phyloP scores from a whole-genome alignment of 768 basidiomycete species.

The Tephrocybe sp. region DNA sequence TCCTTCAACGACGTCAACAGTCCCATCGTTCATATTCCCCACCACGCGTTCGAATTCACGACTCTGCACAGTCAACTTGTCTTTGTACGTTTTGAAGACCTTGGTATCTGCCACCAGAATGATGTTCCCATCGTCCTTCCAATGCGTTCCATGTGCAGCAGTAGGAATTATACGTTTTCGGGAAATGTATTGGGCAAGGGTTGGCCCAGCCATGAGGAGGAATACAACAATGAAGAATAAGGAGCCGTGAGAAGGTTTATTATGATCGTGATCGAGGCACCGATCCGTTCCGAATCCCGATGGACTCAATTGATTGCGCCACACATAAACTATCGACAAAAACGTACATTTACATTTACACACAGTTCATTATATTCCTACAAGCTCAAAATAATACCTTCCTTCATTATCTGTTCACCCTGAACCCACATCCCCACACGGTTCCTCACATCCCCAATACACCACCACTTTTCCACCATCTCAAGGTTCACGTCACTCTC shows the following conservation, averaged over 20 bases:
- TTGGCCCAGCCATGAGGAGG: neutral
- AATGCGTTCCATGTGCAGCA: conserved; percentile 10
- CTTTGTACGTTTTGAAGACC: conserved; percentile 15
- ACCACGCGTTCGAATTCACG: conserved; percentile 3
- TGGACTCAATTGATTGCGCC: no score
- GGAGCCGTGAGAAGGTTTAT: no score
- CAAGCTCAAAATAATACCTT: no score
- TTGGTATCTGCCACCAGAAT: conserved; percentile 8
- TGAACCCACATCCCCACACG: conserved; percentile 75
- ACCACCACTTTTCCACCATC: conserved; percentile 90
- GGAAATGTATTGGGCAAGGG: conserved; percentile 6
- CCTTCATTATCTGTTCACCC: no score
- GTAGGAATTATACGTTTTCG: conserved; percentile 8
- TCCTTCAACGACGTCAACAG: conserved; percentile 14
- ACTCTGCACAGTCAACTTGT: conserved; percentile 3
- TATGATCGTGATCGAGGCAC: no score
- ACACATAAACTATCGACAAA: no score
- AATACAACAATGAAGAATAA: neutral
- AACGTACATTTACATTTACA: no score
- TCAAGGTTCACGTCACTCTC: conserved; percentile 37
- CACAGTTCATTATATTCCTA: no score
- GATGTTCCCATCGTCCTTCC: conserved; percentile 18
- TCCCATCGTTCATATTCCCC: conserved; percentile 14
- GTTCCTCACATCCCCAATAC: conserved; percentile 71
- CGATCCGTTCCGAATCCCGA: no score